A percentile compares a stretch with the other conserved stretches of the same genome.
Conservation (phyloP, 75 land plant genomes). For the Azolla pinnata region DNA sequence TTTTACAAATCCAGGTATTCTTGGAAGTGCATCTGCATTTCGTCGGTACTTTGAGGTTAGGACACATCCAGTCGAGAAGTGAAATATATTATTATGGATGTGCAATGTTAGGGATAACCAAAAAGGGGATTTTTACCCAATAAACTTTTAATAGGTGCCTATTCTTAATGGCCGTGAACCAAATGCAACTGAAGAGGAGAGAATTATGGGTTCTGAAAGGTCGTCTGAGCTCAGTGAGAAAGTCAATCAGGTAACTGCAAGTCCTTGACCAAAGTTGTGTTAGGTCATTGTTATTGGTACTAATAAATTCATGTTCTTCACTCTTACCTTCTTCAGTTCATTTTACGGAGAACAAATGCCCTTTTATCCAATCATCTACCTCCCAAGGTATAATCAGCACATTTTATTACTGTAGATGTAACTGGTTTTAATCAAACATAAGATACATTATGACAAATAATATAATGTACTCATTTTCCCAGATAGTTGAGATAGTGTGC, state of each 20-base stretch:
- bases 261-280: too few relatives aligned
- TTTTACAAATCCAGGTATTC: conserved; percentile 91
- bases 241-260: conserved; percentile 77
- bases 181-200: conserved; percentile 71
- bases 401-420: not conserved
- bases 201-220: conserved; percentile 53
- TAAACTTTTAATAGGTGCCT: conserved; percentile 39
- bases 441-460: not conserved
- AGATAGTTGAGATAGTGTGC: conserved; percentile 97
- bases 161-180: conserved; percentile 93
- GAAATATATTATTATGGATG: not conserved
- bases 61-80: not conserved
- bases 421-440: not conserved
- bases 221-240: conserved; percentile 83
- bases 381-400: conserved; percentile 64
- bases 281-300: too few relatives aligned
- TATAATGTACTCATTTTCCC: conserved; percentile 11
- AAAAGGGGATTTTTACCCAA: not conserved
- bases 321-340: conserved; percentile 52
- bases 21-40: conserved; percentile 77
- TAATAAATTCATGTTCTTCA: too few relatives aligned
- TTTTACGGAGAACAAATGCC: conserved; percentile 89
- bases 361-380: conserved; percentile 89
- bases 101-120: not conserved
- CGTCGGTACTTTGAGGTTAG: conserved; percentile 91